Evolutionary conservation across 1,139 yeast species (phyloP), one percentile per base, ranked within the genome.

Genomic region (Kurtzmaniella natalensis): DNA sequence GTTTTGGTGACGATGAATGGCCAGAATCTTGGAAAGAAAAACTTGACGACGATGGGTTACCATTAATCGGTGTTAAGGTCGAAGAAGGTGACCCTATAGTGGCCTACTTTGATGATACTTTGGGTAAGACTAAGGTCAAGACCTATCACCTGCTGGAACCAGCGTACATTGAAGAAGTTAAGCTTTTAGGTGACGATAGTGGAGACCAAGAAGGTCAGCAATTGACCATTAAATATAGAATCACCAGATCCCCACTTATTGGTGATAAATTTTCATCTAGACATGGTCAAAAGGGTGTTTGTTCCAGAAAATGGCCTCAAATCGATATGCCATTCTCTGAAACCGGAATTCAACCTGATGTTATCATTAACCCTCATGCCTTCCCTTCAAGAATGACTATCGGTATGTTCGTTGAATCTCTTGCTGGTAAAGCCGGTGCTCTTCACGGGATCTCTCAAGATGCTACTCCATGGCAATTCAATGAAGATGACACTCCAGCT

Each of bases 361-460:
- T 92, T 47, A 92, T 92, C 53, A 92, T 92, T 53, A 92, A 92
- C 57, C 98, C 98, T 3, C 98, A 92, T 59, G 98, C 97, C 46
- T 92, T 92, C 89, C 98, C 98, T 47, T 89, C 97, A 36, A 94
- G 98, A 72, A 92, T 92, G 99, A 92, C 99, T 17, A 92, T 92
- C 61, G 99, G 98, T 69, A 92, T 92, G 98, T 92, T 92, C 66
- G 97, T 92, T 33, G 99, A 92, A 64, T 83, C 95, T 38, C 67
- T 92, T 42, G 98, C 98, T 11, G 98, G 98, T 53, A 92, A 92
- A 61, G 94, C 98, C 5, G 98, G 98, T 59, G 96, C 96, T 8
- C 67, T 94, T 54, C 98, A 92, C 50, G 99, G 99, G 52, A 81
- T 88, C 54, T 94, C 97, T 2, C 97, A 92, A 53, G 98, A 92